Evolutionary conservation across 2,329 filamentous ascomycete genomes (phyloP).

Genomic region (Neopestalotiopsis rosae): DNA sequence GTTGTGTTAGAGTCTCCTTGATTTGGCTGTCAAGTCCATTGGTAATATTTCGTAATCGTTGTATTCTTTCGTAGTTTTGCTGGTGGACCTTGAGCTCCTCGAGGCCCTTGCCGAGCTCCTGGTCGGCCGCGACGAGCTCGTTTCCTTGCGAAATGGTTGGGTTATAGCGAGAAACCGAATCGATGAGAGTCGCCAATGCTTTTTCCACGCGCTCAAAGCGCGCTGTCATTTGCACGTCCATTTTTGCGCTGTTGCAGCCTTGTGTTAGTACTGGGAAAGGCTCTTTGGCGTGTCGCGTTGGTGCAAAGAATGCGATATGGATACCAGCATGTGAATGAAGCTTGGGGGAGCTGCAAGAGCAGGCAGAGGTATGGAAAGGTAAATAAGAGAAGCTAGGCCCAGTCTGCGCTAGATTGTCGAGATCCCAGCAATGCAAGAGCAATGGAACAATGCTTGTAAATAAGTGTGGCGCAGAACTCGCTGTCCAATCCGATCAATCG

Average conservation of each 20-base stretch:
- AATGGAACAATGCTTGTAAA: not conserved
- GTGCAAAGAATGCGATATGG: not conserved
- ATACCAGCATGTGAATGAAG: not conserved
- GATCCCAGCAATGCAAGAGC: not conserved
- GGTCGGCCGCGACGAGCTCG: slow-evolving; percentile 74
- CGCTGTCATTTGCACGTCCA: slow-evolving; percentile 67
- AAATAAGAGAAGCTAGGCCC: not conserved
- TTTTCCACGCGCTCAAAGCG: slow-evolving; percentile 72
- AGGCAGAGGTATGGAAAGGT: not conserved
- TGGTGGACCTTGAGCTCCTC: slow-evolving; percentile 77
- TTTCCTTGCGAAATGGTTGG: slow-evolving; percentile 70
- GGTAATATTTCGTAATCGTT: slow-evolving; percentile 70
- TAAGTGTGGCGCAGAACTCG: not conserved
- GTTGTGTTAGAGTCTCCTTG: slow-evolving; percentile 70
- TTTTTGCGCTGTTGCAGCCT: not conserved
- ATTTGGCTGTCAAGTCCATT: slow-evolving; percentile 73
- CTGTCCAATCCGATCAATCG: not conserved
- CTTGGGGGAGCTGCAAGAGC: not conserved
- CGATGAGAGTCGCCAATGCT: slow-evolving; percentile 71
- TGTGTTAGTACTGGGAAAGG: not conserved
- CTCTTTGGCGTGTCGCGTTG: not conserved
- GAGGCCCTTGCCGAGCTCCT: slow-evolving; percentile 68
- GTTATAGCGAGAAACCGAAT: slow-evolving; percentile 83
- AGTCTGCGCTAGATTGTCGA: not conserved
- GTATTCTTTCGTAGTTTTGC: slow-evolving; percentile 72